These are phyloP conservation scores for Phytophthora cajani DNA, from an alignment of 352 stramenopile genomes.

Conservation along the genomic window DNA sequence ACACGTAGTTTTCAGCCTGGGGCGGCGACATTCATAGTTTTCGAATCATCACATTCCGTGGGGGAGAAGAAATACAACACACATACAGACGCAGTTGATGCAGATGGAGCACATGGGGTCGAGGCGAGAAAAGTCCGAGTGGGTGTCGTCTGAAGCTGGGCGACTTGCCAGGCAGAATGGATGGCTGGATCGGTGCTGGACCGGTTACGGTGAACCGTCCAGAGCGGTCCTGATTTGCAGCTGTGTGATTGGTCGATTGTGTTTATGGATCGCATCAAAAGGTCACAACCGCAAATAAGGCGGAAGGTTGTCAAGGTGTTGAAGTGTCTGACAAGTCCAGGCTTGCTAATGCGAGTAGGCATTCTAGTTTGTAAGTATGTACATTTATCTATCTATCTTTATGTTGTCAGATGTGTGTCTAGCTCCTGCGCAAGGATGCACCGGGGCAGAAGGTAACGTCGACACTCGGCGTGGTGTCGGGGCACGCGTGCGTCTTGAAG, in stretches of 20 bases:
- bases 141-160: not conserved
- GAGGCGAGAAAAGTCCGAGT: slow-evolving; percentile 26
- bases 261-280: not conserved
- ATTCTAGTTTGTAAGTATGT: too few species aligned
- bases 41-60: slow-evolving; percentile 86
- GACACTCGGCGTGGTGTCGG: slow-evolving; percentile 41
- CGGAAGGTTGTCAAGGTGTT: not conserved
- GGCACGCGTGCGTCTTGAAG: slow-evolving; percentile 51
- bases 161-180: slow-evolving; percentile 17
- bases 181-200: slow-evolving; percentile 25
- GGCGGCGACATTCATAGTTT: slow-evolving; percentile 89
- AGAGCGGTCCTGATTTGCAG: not conserved
- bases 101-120: not conserved
- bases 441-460: slow-evolving; percentile 48
- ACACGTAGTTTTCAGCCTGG: slow-evolving; percentile 84
- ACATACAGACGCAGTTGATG: slow-evolving; percentile 12
- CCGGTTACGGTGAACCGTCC: slow-evolving; percentile 23
- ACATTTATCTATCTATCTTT: too few species aligned
- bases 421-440: not conserved
- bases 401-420: too few species aligned
- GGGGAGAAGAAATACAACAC: slow-evolving; percentile 7
- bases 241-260: not conserved
- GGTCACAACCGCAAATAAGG: not conserved
- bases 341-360: too few species aligned
- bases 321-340: not conserved